Conservation (phyloP, 495 filamentous ascomycete genomes). For the Neurospora tetraspora region DNA sequence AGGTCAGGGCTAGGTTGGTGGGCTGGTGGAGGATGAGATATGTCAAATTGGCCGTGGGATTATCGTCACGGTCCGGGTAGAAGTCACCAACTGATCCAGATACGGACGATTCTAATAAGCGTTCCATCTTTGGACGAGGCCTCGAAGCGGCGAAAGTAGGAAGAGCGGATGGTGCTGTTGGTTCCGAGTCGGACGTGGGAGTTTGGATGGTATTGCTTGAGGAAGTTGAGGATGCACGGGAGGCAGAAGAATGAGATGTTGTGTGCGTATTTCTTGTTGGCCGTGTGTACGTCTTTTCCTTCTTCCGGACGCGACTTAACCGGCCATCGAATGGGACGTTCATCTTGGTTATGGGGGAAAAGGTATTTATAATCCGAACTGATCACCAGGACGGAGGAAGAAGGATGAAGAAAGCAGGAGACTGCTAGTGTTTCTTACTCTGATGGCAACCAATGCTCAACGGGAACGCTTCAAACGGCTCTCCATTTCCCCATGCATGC, state of each 20-base stretch:
- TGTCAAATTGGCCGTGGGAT: not conserved
- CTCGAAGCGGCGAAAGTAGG: not conserved
- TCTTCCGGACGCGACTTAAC: not conserved
- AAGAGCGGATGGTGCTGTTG: not conserved
- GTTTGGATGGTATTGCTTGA: not conserved
- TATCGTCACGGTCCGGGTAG: not conserved
- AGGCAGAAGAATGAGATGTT: not conserved
- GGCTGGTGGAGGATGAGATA: not conserved
- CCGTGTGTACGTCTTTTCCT: not conserved
- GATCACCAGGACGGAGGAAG: not conserved
- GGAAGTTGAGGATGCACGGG: not conserved
- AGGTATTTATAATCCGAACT: not conserved
- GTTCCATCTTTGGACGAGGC: not conserved
- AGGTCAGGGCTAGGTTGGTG: not conserved
- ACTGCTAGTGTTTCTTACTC: not conserved
- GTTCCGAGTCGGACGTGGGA: not conserved
- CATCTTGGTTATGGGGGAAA: not conserved
- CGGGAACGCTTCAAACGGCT: not conserved
- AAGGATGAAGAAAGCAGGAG: not conserved
- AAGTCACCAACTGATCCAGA: not conserved
- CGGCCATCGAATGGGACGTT: not conserved
- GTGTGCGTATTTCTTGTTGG: not conserved
- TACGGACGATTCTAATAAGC: not conserved
- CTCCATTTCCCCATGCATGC: not conserved
- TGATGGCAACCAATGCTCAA: not conserved